Evolutionary conservation across 1,284 basidiomycete species (phyloP).

Genomic region (Phlebopus sp.): DNA sequence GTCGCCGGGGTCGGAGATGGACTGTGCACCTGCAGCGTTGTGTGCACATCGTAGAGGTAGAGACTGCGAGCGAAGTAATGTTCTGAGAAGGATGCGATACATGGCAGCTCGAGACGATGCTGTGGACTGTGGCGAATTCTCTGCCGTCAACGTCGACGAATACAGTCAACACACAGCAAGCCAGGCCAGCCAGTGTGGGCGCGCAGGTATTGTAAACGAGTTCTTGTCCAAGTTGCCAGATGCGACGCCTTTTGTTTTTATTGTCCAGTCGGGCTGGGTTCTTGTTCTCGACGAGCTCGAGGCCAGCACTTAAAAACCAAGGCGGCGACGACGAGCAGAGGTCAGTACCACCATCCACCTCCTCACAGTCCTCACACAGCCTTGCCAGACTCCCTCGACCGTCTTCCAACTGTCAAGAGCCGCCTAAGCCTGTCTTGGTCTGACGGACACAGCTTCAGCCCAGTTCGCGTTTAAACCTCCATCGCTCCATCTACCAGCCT

Average conservation of each 20-base stretch:
- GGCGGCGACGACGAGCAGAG: too few species aligned
- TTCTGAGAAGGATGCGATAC: background rate
- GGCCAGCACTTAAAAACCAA: background rate
- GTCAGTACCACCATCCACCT: too few species aligned
- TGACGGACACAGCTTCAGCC: background rate
- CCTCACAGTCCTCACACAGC: too few species aligned
- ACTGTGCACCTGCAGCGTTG: background rate
- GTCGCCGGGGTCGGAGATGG: slow-evolving; percentile 6
- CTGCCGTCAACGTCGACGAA: too few species aligned
- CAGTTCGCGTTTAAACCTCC: background rate
- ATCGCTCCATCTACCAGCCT: background rate
- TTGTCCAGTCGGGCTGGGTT: too few species aligned
- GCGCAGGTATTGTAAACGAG: background rate
- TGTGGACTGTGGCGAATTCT: too few species aligned
- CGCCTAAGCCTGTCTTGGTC: background rate
- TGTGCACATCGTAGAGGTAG: background rate
- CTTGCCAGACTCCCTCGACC: background rate
- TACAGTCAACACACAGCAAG: too few species aligned
- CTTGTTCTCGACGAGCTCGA: background rate
- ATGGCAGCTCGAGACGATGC: background rate
- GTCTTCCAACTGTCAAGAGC: too few species aligned
- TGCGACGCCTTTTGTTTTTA: background rate
- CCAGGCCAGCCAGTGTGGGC: background rate
- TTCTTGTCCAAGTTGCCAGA: too few species aligned
- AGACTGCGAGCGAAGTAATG: background rate